phyloP scores from a whole-genome alignment of 495 filamentous ascomycete genomes.

The Glonium stellatum region DNA sequence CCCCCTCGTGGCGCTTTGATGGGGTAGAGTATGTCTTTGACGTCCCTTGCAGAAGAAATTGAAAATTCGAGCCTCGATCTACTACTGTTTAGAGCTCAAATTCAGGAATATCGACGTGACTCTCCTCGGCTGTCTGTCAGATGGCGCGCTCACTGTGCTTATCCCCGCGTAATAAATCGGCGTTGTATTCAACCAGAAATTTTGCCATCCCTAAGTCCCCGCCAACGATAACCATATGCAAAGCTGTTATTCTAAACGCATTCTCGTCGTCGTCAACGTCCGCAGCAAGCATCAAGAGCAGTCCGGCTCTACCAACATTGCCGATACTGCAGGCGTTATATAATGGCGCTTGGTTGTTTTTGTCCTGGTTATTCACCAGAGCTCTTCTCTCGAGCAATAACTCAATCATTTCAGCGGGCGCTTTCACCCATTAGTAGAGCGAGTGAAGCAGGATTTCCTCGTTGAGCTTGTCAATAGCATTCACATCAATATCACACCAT shows the following conservation, averaged over 20 bases:
- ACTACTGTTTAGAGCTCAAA: neutral
- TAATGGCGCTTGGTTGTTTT: neutral
- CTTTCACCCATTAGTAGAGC: neutral
- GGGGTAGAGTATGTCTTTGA: neutral
- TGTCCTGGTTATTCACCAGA: neutral
- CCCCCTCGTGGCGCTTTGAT: neutral
- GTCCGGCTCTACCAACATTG: neutral
- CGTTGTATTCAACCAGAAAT: neutral
- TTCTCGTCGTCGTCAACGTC: neutral
- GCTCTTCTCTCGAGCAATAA: neutral
- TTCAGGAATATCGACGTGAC: neutral
- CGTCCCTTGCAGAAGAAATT: neutral
- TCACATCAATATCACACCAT: neutral
- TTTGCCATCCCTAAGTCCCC: neutral
- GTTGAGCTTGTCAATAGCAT: neutral
- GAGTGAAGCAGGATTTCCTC: neutral
- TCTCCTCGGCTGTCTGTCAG: neutral
- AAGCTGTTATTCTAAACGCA: neutral
- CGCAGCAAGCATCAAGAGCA: neutral
- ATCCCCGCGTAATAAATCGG: neutral
- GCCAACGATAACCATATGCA: neutral
- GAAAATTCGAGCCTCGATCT: neutral
- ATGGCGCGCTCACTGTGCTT: neutral
- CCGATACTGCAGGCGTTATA: neutral
- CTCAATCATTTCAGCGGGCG: neutral